Conservation (phyloP, 495 filamentous ascomycete species). For the Penicillium chermesinum region DNA sequence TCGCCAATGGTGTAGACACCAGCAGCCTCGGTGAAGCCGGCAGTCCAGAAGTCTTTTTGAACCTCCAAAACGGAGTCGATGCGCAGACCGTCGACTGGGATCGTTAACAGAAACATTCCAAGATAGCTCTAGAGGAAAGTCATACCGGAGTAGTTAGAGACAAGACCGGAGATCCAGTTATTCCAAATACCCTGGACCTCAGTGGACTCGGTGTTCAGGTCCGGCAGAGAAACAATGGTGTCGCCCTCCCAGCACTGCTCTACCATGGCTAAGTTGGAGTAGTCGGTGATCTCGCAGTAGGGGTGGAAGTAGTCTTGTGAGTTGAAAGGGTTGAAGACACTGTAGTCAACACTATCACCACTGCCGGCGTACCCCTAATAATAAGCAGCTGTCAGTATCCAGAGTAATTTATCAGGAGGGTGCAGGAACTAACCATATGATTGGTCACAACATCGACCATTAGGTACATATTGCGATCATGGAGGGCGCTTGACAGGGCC, state of each 20-base stretch:
- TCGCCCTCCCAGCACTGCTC: constrained; percentile 63
- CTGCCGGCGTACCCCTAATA: constrained; percentile 52
- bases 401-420: neutral
- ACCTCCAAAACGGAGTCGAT: constrained; percentile 73
- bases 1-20: constrained; percentile 71
- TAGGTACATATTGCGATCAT: constrained; percentile 61
- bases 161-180: constrained; percentile 59
- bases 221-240: constrained; percentile 56
- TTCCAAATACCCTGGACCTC: constrained; percentile 56
- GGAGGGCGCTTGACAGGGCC: constrained; percentile 53
- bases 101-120: too few relatives aligned
- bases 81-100: constrained; percentile 74
- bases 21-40: constrained; percentile 56
- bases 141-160: constrained; percentile 59
- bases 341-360: constrained; percentile 53
- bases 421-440: constrained; percentile 51
- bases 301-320: constrained; percentile 59
- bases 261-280: constrained; percentile 47
- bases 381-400: neutral
- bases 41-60: constrained; percentile 62
- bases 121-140: too few relatives aligned
- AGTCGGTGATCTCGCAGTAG: constrained; percentile 59
- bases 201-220: constrained; percentile 60
- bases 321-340: constrained; percentile 61
- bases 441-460: constrained; percentile 82